Conservation (phyloP, 176 grass and related monocot genomes). For the Elaeis guineensis region DNA sequence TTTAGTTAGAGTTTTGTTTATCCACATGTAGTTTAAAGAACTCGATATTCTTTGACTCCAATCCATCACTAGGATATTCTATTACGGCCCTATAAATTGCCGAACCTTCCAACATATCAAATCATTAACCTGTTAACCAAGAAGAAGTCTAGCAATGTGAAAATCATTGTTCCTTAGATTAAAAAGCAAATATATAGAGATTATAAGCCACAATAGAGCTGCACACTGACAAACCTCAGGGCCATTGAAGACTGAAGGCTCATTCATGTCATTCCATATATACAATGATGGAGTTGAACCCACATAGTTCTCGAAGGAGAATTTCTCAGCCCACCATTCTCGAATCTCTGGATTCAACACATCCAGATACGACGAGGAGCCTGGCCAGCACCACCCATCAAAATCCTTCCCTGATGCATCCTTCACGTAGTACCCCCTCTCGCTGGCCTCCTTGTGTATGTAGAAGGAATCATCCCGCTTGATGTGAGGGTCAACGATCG, state of each 20-base stretch:
- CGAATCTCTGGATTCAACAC: slow-evolving; percentile 86
- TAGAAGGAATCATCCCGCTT: slow-evolving; percentile 64
- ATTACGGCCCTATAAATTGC: too few relatives aligned
- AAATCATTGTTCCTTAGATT: too few relatives aligned
- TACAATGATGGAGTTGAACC: slow-evolving; percentile 76
- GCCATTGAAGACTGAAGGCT: slow-evolving; percentile 96
- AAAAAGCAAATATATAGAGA: too few relatives aligned
- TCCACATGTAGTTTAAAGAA: too few relatives aligned
- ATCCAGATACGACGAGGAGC: slow-evolving; percentile 77
- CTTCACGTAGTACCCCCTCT: slow-evolving; percentile 87
- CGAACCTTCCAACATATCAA: too few relatives aligned
- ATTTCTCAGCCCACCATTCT: slow-evolving; percentile 94
- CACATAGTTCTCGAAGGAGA: slow-evolving; percentile 66
- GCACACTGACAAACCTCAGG: slow-evolving; percentile 49
- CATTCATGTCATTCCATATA: slow-evolving; percentile 99
- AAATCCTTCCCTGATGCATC: slow-evolving; percentile 68
- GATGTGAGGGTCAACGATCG: slow-evolving; percentile 88
- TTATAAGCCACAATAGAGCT: too few relatives aligned
- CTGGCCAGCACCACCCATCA: slow-evolving; percentile 96
- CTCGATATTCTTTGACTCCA: too few relatives aligned
- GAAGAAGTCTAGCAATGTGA: too few relatives aligned
- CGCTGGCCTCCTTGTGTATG: slow-evolving; percentile 77
- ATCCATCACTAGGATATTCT: too few relatives aligned
- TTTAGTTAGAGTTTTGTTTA: too few relatives aligned
- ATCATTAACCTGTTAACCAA: too few relatives aligned